Conservation (phyloP, 2,329 filamentous ascomycete genomes). For the Kalaharituber pfeilii region DNA sequence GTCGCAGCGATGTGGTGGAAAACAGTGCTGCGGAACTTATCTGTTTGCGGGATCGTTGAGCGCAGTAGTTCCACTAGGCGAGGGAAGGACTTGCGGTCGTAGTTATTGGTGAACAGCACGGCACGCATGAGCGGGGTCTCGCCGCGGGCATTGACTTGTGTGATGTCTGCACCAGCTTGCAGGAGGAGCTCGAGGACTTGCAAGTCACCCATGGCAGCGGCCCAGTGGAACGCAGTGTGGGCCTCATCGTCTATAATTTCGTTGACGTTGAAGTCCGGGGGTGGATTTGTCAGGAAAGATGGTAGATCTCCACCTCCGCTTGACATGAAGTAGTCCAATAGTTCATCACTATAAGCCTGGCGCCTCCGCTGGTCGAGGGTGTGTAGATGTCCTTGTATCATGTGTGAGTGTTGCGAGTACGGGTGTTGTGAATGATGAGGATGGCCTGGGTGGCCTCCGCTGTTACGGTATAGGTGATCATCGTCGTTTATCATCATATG, state of each 20-base stretch:
- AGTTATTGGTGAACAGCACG: conserved; percentile 93
- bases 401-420: not conserved
- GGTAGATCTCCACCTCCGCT: conserved; percentile 57
- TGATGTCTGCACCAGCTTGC: conserved; percentile 57
- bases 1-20: conserved; percentile 89
- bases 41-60: conserved; percentile 60
- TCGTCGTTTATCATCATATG: conserved; percentile 7
- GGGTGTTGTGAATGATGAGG: not conserved
- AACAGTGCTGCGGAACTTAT: conserved; percentile 68
- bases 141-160: conserved; percentile 50
- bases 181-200: conserved; percentile 80
- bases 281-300: conserved; percentile 57
- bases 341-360: conserved; percentile 66
- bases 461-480: not conserved
- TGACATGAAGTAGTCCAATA: conserved; percentile 91
- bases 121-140: conserved; percentile 91
- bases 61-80: conserved; percentile 67
- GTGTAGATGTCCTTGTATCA: conserved; percentile 9
- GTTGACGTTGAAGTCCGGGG: conserved; percentile 71
- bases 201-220: conserved; percentile 88
- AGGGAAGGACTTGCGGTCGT: conserved; percentile 81
- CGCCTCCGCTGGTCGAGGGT: conserved; percentile 57
- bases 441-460: not conserved
- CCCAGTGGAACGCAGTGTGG: conserved; percentile 92
- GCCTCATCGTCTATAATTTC: conserved; percentile 84